A percentile compares a stretch with the other conserved stretches of the same genome.
Conservation (phyloP, 2,329 filamentous ascomycete genomes). For the Fusarium chuoi region DNA sequence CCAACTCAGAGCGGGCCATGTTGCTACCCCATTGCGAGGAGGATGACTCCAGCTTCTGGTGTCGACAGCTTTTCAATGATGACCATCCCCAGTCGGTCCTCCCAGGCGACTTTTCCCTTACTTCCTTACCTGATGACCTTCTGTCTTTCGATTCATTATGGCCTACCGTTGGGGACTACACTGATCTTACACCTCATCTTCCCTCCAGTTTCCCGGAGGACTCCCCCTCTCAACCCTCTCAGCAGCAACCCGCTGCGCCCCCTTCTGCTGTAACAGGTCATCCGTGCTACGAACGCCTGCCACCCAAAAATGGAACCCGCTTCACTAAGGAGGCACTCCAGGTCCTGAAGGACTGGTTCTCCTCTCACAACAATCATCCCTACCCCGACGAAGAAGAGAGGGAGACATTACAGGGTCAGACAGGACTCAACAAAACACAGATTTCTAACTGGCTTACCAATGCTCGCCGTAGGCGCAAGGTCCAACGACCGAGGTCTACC, state of each 20-base stretch:
- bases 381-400: background rate
- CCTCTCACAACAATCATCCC: background rate
- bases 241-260: accelerated
- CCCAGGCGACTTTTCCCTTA: accelerated
- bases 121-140: accelerated
- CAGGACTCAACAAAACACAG: background rate
- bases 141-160: accelerated
- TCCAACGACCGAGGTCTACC: background rate
- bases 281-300: accelerated
- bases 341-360: background rate
- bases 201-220: no score
- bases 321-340: background rate
- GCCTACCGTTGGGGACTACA: background rate
- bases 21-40: accelerated
- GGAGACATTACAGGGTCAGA: background rate
- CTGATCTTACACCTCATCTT: background rate
- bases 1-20: accelerated
- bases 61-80: background rate
- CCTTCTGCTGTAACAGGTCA: accelerated
- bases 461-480: background rate
- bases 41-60: background rate
- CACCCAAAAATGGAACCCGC: accelerated
- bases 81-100: accelerated
- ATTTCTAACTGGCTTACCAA: background rate
- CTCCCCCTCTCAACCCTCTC: no score